These are phyloP conservation scores for Fomitopsis pinicola DNA, from an alignment of 1,284 basidiomycete genomes.

Conservation along the genomic window DNA sequence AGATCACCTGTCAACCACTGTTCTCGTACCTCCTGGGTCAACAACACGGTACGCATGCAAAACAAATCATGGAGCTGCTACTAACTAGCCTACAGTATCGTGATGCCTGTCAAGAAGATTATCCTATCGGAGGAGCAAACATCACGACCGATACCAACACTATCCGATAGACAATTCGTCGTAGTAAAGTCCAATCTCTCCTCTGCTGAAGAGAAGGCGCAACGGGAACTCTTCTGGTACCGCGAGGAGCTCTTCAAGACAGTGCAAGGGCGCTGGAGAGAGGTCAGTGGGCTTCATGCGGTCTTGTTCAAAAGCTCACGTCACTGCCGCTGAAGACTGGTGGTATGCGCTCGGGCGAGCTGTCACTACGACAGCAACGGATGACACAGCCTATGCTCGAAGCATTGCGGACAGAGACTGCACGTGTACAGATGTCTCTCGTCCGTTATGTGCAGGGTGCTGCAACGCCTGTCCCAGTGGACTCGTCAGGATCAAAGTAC, in stretches of 20 bases:
- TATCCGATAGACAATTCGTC: slow-evolving; percentile 90
- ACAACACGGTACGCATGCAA: slow-evolving; percentile 62
- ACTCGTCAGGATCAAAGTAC: slow-evolving; percentile 34
- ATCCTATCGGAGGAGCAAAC: slow-evolving; percentile 54
- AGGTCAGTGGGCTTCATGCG: slow-evolving; percentile 44
- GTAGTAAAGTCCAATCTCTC: slow-evolving; percentile 72
- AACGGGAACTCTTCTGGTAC: slow-evolving; percentile 91
- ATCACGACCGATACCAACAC: slow-evolving; percentile 71
- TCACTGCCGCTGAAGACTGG: slow-evolving; percentile 50
- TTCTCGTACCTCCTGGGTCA: slow-evolving; percentile 78
- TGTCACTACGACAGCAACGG: slow-evolving; percentile 73
- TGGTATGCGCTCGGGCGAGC: slow-evolving; percentile 66
- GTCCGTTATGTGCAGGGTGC: slow-evolving; percentile 30
- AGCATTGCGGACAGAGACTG: slow-evolving; percentile 61
- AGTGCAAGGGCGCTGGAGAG: slow-evolving; percentile 75
- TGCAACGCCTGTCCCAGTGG: slow-evolving; percentile 16
- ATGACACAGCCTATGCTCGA: slow-evolving; percentile 77
- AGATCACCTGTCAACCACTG: slow-evolving; percentile 41
- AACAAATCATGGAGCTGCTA: not conserved
- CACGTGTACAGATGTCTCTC: slow-evolving; percentile 56
- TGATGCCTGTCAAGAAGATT: slow-evolving; percentile 76
- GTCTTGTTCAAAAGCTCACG: not conserved
- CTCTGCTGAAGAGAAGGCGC: slow-evolving; percentile 51
- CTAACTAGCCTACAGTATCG: slow-evolving; percentile 47
- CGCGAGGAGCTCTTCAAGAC: slow-evolving; percentile 77